These are phyloP conservation scores for Salicornia ramosissima DNA, from an alignment of 148 eudicot genomes.

Conservation along the genomic window DNA sequence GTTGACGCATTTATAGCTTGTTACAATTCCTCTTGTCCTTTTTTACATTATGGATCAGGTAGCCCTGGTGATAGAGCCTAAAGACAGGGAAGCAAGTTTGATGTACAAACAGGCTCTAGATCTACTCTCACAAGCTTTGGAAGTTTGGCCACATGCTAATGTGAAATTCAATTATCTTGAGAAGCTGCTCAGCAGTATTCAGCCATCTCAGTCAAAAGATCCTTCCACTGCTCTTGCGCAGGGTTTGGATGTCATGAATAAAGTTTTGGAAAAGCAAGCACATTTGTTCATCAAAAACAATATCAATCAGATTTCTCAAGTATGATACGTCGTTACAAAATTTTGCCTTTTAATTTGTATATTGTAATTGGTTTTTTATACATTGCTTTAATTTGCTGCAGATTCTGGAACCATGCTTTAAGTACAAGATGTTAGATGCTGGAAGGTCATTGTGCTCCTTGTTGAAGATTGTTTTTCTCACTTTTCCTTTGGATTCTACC, in stretches of 20 bases:
- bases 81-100: slow-evolving; percentile 91
- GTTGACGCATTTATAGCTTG: too few species aligned
- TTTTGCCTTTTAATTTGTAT: neutral
- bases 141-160: slow-evolving; percentile 99
- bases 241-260: slow-evolving; percentile 97
- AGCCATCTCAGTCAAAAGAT: slow-evolving; percentile 92
- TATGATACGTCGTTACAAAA: slow-evolving; percentile 36
- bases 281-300: slow-evolving; percentile 90
- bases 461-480: slow-evolving; percentile 85
- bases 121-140: slow-evolving; percentile 88
- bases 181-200: slow-evolving; percentile 88
- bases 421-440: slow-evolving; percentile 86
- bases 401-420: slow-evolving; percentile 98
- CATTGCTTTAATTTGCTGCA: slow-evolving; percentile 34
- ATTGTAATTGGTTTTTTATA: slow-evolving; percentile 3
- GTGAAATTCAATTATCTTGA: slow-evolving; percentile 97
- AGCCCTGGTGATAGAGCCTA: slow-evolving; percentile 96
- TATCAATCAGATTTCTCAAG: slow-evolving; percentile 90
- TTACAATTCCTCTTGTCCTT: neutral
- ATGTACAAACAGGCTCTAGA: slow-evolving; percentile 98
- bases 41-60: slow-evolving; percentile 40
- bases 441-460: slow-evolving; percentile 90
- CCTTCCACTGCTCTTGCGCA: slow-evolving; percentile 97
- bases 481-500: slow-evolving; percentile 78
- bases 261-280: slow-evolving; percentile 95